Conservation (phyloP, 768 basidiomycete genomes). For the Termitomyces sp. region DNA sequence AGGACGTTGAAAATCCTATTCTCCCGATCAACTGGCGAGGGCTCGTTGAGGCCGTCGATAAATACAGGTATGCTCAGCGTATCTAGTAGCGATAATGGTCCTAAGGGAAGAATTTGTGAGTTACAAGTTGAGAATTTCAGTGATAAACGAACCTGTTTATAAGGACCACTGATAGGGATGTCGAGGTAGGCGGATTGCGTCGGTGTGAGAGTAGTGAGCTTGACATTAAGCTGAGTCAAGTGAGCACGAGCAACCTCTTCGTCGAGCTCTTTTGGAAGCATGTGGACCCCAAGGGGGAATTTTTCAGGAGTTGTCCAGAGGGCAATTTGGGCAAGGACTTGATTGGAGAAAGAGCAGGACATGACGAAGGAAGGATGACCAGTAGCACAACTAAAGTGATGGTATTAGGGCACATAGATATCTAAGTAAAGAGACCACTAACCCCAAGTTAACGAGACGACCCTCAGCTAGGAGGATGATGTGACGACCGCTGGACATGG, state of each 20-base stretch:
- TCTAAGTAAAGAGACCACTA: conserved; percentile 20
- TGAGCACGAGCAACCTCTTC: conserved; percentile 99
- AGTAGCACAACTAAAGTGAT: conserved; percentile 71
- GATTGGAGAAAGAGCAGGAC: conserved; percentile 99
- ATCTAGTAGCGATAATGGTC: conserved; percentile 43
- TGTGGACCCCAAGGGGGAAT: conserved; percentile 97
- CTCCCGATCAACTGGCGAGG: conserved; percentile 51
- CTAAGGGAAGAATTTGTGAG: conserved; percentile 12
- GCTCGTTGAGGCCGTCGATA: conserved; percentile 75
- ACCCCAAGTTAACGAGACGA: conserved; percentile 98
- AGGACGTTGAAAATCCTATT: conserved; percentile 69
- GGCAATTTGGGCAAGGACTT: conserved; percentile 96
- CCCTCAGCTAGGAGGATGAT: conserved; percentile 97
- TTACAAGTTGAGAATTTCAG: neutral
- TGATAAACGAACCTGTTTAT: conserved; percentile 38
- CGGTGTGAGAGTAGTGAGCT: conserved; percentile 70
- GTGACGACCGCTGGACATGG: conserved; percentile 88
- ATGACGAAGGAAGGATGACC: conserved; percentile 99
- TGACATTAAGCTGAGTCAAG: conserved; percentile 86
- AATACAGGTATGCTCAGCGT: conserved; percentile 22
- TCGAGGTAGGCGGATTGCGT: conserved; percentile 90
- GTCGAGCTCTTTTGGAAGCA: conserved; percentile 96
- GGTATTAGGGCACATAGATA: neutral
- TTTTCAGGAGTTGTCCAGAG: conserved; percentile 91
- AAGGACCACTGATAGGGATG: conserved; percentile 73